phyloP scores from a whole-genome alignment of 225 moss, liverwort and hornwort species.

The Sphagnum contortum region DNA sequence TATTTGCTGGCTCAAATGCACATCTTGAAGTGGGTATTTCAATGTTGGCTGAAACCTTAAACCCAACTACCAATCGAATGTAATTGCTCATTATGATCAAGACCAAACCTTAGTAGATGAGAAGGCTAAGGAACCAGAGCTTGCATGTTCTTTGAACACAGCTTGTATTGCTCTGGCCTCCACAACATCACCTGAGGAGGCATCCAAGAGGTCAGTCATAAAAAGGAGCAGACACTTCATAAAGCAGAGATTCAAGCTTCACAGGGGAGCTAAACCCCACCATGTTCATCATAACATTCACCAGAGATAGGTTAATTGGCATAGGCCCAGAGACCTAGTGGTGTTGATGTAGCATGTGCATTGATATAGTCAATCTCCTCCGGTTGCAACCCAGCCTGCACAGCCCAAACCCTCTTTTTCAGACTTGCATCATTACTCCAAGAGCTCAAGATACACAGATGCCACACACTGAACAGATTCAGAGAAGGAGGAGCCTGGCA shows the following conservation, averaged over 20 bases:
- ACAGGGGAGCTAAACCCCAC: too few relatives aligned
- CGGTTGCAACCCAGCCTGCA: slow-evolving; percentile 83
- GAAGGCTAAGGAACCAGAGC: slow-evolving; percentile 41
- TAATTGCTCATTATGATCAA: too few relatives aligned
- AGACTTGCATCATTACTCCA: not conserved
- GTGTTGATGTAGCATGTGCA: slow-evolving; percentile 96
- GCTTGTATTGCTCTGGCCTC: slow-evolving; percentile 79
- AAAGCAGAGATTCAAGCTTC: too few relatives aligned
- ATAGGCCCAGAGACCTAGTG: slow-evolving; percentile 40
- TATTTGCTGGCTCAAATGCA: too few relatives aligned
- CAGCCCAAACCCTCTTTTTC: slow-evolving; percentile 3
- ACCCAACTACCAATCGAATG: too few relatives aligned
- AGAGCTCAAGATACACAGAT: not conserved
- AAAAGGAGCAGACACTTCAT: not conserved
- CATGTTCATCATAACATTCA: too few relatives aligned
- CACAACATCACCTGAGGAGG: slow-evolving; percentile 66
- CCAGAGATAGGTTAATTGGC: too few relatives aligned
- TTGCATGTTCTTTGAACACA: slow-evolving; percentile 57
- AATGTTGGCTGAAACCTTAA: too few relatives aligned
- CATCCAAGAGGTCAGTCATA: not conserved
- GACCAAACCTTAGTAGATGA: slow-evolving; percentile 81
- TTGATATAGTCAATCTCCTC: slow-evolving; percentile 80
- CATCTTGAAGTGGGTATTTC: too few relatives aligned
- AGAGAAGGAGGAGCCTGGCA: not conserved
- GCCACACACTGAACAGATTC: not conserved